These are phyloP conservation scores for Leucaena leucocephala DNA, from an alignment of 306 rosid genomes.

Conservation along the genomic window DNA sequence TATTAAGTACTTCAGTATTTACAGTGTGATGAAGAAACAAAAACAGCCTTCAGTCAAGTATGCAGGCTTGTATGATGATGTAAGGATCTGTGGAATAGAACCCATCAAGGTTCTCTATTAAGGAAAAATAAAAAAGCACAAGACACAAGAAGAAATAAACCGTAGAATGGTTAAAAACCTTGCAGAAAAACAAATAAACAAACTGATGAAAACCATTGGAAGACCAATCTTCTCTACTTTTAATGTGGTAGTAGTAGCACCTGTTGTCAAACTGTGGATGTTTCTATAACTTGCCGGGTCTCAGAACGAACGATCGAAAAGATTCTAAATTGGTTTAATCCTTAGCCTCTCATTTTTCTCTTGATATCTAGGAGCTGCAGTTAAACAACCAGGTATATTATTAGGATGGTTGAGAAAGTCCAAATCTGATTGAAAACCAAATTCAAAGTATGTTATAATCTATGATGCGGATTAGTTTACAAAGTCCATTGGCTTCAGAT, in stretches of 20 bases:
- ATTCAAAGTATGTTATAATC: not conserved
- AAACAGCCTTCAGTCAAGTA: conserved; percentile 47
- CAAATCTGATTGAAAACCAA: not conserved
- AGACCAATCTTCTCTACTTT: conserved; percentile 48
- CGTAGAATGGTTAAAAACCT: conserved; percentile 43
- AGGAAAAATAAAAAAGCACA: conserved; percentile 26
- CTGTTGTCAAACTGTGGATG: conserved; percentile 49
- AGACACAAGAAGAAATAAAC: conserved; percentile 43
- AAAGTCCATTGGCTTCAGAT: conserved; percentile 72
- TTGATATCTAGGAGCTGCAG: conserved; percentile 62
- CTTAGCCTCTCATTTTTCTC: conserved; percentile 57
- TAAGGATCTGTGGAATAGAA: conserved; percentile 44
- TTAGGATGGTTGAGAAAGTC: conserved; percentile 8
- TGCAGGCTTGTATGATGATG: conserved; percentile 53
- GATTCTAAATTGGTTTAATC: conserved; percentile 50
- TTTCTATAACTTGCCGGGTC: conserved; percentile 41
- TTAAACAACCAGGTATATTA: not conserved
- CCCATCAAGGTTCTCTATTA: conserved; percentile 29
- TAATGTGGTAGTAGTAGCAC: conserved; percentile 29
- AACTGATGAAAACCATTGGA: conserved; percentile 42
- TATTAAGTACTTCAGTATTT: conserved; percentile 60
- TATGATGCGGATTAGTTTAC: conserved; percentile 36
- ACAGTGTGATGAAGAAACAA: conserved; percentile 41
- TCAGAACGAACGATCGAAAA: conserved; percentile 25
- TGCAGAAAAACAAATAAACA: conserved; percentile 40